phyloP scores from a whole-genome alignment of 257 asterid species.

The Nemophila menziesii region DNA sequence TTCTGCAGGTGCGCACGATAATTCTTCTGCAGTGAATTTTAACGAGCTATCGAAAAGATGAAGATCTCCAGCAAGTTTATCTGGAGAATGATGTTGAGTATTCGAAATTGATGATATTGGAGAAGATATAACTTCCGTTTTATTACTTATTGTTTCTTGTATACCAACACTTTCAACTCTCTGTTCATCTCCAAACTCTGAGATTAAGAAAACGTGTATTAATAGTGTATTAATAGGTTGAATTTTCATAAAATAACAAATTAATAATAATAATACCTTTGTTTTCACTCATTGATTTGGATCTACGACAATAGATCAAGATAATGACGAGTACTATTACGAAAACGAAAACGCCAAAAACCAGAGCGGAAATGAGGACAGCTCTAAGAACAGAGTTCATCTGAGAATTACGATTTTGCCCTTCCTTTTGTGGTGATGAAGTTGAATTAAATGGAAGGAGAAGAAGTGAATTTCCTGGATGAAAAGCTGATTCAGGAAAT shows the following conservation, averaged over 20 bases:
- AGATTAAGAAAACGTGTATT: slow-evolving; percentile 20
- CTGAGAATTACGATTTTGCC: slow-evolving; percentile 29
- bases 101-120: slow-evolving; percentile 23
- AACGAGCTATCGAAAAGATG: slow-evolving; percentile 50
- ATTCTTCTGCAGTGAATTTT: slow-evolving; percentile 59
- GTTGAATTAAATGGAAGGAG: slow-evolving; percentile 25
- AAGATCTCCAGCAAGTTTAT: slow-evolving; percentile 73
- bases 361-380: slow-evolving; percentile 52
- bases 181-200: slow-evolving; percentile 18
- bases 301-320: slow-evolving; percentile 27
- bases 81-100: slow-evolving; percentile 45
- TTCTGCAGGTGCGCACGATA: slow-evolving; percentile 82
- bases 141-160: slow-evolving; percentile 26
- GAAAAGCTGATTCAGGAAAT: slow-evolving; percentile 70
- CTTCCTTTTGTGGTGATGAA: slow-evolving; percentile 25
- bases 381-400: slow-evolving; percentile 28
- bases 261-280: slow-evolving; percentile 35
- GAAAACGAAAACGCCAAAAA: slow-evolving; percentile 31
- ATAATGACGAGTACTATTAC: slow-evolving; percentile 24
- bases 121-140: slow-evolving; percentile 30
- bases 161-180: slow-evolving; percentile 16
- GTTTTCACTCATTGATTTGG: slow-evolving; percentile 25
- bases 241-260: too few relatives aligned
- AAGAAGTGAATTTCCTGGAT: slow-evolving; percentile 69
- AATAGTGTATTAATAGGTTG: too few relatives aligned